Conservation (phyloP, 2,329 filamentous ascomycete species). For the Clonostachys solani region DNA sequence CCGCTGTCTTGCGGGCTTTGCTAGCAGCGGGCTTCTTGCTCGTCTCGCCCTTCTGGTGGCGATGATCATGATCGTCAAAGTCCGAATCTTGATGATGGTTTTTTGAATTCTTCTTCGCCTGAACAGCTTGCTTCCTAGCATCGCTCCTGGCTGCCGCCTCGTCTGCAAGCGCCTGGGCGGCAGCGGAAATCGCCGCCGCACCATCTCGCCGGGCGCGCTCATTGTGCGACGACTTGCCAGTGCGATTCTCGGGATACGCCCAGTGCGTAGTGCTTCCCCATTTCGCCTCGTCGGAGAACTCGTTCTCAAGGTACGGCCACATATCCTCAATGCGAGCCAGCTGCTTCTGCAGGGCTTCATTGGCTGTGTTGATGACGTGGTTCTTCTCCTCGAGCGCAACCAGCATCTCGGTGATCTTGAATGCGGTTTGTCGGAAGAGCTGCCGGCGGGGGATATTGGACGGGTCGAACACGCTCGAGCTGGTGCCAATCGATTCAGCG, state of each 20-base stretch:
- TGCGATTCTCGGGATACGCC: constrained; percentile 87
- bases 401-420: constrained; percentile 79
- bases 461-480: constrained; percentile 42
- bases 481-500: constrained; percentile 35
- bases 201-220: constrained; percentile 77
- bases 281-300: constrained; percentile 93
- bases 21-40: constrained; percentile 60
- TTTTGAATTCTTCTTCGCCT: constrained; percentile 70
- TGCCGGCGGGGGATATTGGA: constrained; percentile 64
- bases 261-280: constrained; percentile 90
- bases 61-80: constrained; percentile 63
- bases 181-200: constrained; percentile 71
- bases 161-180: constrained; percentile 71
- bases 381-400: constrained; percentile 96
- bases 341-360: constrained; percentile 83
- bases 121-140: constrained; percentile 75
- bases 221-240: constrained; percentile 57
- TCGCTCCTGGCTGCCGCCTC: constrained; percentile 84
- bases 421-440: constrained; percentile 73
- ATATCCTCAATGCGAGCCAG: constrained; percentile 80
- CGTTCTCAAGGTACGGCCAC: constrained; percentile 78
- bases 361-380: constrained; percentile 89
- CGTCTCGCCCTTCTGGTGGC: constrained; percentile 35
- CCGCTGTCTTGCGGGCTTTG: constrained; percentile 61
- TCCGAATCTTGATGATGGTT: constrained; percentile 65